Evolutionary conservation across 2,329 filamentous ascomycete species (phyloP), one percentile per base, ranked within the genome.

Genomic region (Talaromyces sp.): DNA sequence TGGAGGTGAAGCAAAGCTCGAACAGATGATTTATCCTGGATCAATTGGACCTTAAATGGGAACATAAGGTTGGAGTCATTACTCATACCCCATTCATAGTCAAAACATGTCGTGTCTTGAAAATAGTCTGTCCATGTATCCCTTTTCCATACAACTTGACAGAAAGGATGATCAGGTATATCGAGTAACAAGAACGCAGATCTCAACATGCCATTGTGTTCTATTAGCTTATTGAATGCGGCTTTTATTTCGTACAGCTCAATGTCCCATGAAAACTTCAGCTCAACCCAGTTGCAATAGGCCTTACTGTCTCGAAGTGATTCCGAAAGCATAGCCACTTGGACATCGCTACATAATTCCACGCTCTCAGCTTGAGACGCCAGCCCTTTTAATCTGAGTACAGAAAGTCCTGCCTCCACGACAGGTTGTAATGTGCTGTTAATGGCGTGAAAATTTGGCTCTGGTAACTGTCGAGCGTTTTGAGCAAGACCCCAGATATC

Each of bases 281-380:
- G 74, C 69, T 90, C 85, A 11, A 95, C 79, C 81, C 88, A 88
- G 70, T 97, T 97, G 77, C 89, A 90, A 73, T 97, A 97, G 8
- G 88, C 83, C 56, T 77, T 78, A 1, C 81, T 68, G 66, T 88
- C 81, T 19, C 79, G 81, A 2, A 82, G 76, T 0, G 91, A 93
- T 77, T 96, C 92, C 0, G 86, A 82, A 16, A 97, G 82, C 92
- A 97, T 96, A 1, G 91, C 88, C 19, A 84, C 79, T 71, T 97
- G 93, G 10, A 95, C 81, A 14, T 88, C 84, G 3, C 88, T 93
- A 73, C 91, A 95, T 4, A 83, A 83, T 19, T 85, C 71, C 4
- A 86, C 74, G 31, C 78, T 76, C 19, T 79, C 73, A 22, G 75
- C 60, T 41, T 67, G 66, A 24, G 64, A 59, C 11, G 39, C 61